phyloP scores from a whole-genome alignment of 2,329 filamentous ascomycete species.

The Raffaelea ambrosiae region DNA sequence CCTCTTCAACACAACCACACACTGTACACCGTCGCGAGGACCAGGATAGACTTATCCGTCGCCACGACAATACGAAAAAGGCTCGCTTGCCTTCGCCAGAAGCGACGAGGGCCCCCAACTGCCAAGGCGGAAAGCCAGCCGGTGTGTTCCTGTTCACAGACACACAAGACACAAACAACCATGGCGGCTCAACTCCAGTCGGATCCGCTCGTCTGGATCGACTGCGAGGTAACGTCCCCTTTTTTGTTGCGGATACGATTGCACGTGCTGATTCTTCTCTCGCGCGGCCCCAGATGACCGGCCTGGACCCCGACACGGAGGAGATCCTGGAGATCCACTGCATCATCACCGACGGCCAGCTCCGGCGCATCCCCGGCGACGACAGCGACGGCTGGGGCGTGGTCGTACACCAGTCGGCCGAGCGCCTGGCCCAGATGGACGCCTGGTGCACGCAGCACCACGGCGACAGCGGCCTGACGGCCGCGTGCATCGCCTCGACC shows the following conservation, averaged over 20 bases:
- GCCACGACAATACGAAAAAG: too few species aligned
- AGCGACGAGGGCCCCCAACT: too few species aligned
- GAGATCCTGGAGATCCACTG: constrained; percentile 88
- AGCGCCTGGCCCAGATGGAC: constrained; percentile 69
- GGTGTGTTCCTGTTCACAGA: too few species aligned
- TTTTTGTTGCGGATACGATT: neutral
- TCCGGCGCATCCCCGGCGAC: constrained; percentile 26
- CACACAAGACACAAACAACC: neutral
- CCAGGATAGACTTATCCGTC: too few species aligned
- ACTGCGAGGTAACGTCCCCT: constrained; percentile 43
- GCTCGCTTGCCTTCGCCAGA: too few species aligned
- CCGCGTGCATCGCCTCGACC: constrained; percentile 63
- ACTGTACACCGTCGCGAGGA: too few species aligned
- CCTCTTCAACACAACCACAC: too few species aligned
- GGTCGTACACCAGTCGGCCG: constrained; percentile 64
- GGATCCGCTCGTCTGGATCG: constrained; percentile 77
- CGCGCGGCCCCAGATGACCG: constrained; percentile 68
- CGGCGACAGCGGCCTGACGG: constrained; percentile 69
- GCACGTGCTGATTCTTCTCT: too few species aligned
- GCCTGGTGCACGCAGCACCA: constrained; percentile 85
- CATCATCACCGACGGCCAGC: constrained; percentile 74
- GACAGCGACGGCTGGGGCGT: constrained; percentile 70
- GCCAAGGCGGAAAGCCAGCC: too few species aligned
- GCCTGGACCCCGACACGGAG: constrained; percentile 68
- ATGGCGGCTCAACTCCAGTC: neutral